Evolutionary conservation across 140 eudicot species (phyloP).

Genomic region (Cichorium intybus): DNA sequence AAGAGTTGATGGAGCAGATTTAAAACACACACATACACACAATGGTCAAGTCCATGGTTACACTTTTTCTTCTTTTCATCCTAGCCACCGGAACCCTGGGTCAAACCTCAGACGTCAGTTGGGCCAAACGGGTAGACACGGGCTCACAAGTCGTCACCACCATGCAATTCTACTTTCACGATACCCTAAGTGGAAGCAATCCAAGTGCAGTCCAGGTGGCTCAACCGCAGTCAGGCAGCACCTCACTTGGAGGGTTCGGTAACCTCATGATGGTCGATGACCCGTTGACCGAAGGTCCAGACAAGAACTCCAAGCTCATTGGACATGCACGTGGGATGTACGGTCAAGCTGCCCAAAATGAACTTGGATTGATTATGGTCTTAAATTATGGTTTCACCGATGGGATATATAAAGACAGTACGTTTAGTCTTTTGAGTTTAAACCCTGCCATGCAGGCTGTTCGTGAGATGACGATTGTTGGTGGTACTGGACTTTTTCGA

Average conservation of each 20-base stretch:
- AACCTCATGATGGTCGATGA: slow-evolving; percentile 61
- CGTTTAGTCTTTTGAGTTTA: slow-evolving; percentile 58
- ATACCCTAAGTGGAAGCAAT: slow-evolving; percentile 41
- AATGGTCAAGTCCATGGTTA: slow-evolving; percentile 25
- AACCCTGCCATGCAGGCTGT: slow-evolving; percentile 37
- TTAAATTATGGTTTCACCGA: slow-evolving; percentile 50
- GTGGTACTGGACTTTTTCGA: slow-evolving; percentile 79
- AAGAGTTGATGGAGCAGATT: neutral
- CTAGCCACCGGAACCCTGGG: slow-evolving; percentile 15
- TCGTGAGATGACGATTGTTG: slow-evolving; percentile 78
- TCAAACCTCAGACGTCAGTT: slow-evolving; percentile 30
- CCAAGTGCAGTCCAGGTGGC: slow-evolving; percentile 53
- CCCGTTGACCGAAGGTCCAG: slow-evolving; percentile 65
- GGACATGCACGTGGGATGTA: slow-evolving; percentile 79
- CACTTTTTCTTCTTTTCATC: slow-evolving; percentile 18
- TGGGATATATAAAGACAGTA: slow-evolving; percentile 68
- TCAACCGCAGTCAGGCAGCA: slow-evolving; percentile 30
- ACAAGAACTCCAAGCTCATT: slow-evolving; percentile 42
- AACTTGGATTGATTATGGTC: slow-evolving; percentile 53
- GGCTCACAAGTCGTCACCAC: slow-evolving; percentile 45
- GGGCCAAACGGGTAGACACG: slow-evolving; percentile 52
- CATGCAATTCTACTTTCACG: slow-evolving; percentile 69
- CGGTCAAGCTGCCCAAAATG: slow-evolving; percentile 50
- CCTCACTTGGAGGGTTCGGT: slow-evolving; percentile 45
- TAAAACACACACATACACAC: slow-evolving; percentile 9